These are phyloP conservation scores for Amanita molliuscula DNA, from an alignment of 768 basidiomycete species.

Conservation along the genomic window DNA sequence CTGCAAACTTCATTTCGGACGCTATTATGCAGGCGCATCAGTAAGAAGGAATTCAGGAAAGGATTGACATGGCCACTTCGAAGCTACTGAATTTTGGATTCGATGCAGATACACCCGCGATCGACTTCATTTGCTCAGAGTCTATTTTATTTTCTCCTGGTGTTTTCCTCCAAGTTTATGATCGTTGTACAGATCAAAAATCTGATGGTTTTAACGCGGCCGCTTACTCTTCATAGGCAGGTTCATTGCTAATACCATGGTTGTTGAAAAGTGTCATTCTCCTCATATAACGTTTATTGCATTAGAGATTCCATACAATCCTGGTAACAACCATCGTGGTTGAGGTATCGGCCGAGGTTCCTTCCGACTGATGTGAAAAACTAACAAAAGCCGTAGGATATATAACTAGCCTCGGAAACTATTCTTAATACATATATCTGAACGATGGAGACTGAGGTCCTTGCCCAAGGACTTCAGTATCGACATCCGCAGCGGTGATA, in stretches of 20 bases:
- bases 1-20: slow-evolving; percentile 84
- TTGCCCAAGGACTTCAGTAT: slow-evolving; percentile 30
- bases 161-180: slow-evolving; percentile 17
- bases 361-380: slow-evolving; percentile 1
- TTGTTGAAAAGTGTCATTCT: slow-evolving; percentile 19
- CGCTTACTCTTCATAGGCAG: slow-evolving; percentile 22
- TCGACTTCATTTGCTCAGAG: slow-evolving; percentile 23
- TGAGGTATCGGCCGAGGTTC: slow-evolving; percentile 17
- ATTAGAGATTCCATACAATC: slow-evolving; percentile 13
- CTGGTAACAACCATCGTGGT: slow-evolving; percentile 3
- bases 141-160: slow-evolving; percentile 19
- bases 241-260: slow-evolving; percentile 17
- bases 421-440: slow-evolving; percentile 35
- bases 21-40: slow-evolving; percentile 90
- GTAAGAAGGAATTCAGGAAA: slow-evolving; percentile 24
- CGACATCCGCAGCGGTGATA: slow-evolving; percentile 31
- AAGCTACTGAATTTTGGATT: slow-evolving; percentile 24
- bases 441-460: slow-evolving; percentile 32
- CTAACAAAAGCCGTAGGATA: slow-evolving; percentile 5
- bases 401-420: background rate
- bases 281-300: slow-evolving; percentile 22
- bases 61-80: slow-evolving; percentile 7
- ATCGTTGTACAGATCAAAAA: slow-evolving; percentile 20
- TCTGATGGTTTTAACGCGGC: slow-evolving; percentile 5
- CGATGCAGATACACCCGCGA: slow-evolving; percentile 18